Conservation (phyloP, 345 rosid species). For the Salix exigua region DNA sequence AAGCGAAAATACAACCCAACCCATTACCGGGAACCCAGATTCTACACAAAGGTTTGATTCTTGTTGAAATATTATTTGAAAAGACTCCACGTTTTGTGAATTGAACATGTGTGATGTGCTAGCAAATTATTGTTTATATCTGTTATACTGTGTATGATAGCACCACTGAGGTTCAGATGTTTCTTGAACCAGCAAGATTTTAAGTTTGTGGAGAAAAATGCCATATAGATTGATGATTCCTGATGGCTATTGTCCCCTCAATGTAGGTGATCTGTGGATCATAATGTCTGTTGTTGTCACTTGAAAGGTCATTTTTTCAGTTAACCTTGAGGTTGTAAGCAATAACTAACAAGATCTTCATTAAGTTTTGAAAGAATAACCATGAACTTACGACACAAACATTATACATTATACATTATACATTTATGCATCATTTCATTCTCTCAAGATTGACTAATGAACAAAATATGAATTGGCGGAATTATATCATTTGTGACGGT, state of each 20-base stretch:
- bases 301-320: not conserved
- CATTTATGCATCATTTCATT: not conserved
- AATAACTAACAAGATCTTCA: not conserved
- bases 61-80: not conserved
- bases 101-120: not conserved
- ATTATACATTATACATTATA: not conserved
- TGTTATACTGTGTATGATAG: not conserved
- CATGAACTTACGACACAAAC: not conserved
- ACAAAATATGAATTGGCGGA: not conserved
- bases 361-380: not conserved
- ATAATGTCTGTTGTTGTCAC: not conserved
- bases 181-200: not conserved
- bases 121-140: not conserved
- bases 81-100: not conserved
- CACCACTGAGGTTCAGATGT: not conserved
- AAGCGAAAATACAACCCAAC: slow-evolving; percentile 81
- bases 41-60: slow-evolving; percentile 74
- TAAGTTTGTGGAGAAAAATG: not conserved
- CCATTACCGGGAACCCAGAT: slow-evolving; percentile 95
- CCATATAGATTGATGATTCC: not conserved
- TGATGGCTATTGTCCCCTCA: not conserved
- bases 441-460: not conserved
- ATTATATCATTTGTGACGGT: not conserved
- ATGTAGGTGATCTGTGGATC: not conserved
- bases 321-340: not conserved